Evolutionary conservation across 108 stramenopile genomes (phyloP), one percentile per base, ranked within the genome.

Genomic region (Hondaea fermentalgiana): DNA sequence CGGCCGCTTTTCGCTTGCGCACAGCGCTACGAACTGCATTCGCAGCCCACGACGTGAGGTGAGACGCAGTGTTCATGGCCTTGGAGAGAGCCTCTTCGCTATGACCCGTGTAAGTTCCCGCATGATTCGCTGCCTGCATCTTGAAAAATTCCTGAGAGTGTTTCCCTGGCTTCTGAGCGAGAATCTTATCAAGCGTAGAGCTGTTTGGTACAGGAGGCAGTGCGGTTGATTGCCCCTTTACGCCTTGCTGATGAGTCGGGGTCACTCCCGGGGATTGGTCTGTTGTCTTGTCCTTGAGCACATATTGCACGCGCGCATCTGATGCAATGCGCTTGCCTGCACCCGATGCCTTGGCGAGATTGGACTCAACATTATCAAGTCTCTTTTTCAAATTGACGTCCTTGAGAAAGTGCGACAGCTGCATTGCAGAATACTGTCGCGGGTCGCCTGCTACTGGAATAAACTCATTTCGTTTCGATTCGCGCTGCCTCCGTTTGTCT

Each of bases 401-500:
- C 87, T 93, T 94, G 55, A 98, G 92, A 90, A 98, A 99, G 90
- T 98, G 97, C 5, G 94, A 87, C 53, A 99, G 53, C 87, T 99
- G 99, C 44, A 95, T 93, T 58, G 93, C 88, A 5, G 97, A 98
- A 92, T 97, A 97, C 58, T 91, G 90, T 4, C 92, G 91, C 5
- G 97, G 97, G 90, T 98, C 91, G 51, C 95, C 95, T 4, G 99
- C 98, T 3, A 96, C 97, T 3, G 94, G 93, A 91, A 99, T 97
- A 87, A 95, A 98, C 91, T 97, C 96, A 28, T 93, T 89, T 4
- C 99, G 95, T 59, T 94, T 94, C 59, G 94, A 91, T 87, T 97
- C 91, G 47, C 98, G 94, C 60, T 97, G 96, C 14, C 93, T 88
- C 25, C 93, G 92, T 49, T 92, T 88, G 72, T 58, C 88, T 59